Base-by-base conservation (phyloP, 371 early-diverging fungal species). In the Lichtheimia ornata region DNA sequence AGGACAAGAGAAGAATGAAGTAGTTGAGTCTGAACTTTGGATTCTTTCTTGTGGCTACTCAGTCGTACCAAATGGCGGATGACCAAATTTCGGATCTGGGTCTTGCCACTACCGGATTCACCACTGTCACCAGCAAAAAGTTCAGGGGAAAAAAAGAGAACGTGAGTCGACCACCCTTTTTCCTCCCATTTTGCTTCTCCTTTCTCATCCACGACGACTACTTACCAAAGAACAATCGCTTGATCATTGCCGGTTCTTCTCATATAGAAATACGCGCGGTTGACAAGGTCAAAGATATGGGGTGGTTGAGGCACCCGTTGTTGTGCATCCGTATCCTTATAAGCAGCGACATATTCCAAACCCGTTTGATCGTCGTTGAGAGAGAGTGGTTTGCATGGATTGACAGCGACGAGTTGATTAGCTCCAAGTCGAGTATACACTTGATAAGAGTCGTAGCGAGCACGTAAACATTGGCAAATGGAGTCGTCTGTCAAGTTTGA, bases 71-170 rank as follows among this genome's bases (percentile, higher is more conserved):
- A 79, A 64, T 88, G 84, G 44, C 88, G 83, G 56, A 87, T 68
- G 27, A 88, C 76, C 63, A 88, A 72, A 42, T 79, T 77, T 24
- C 81, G 76, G 41, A 84, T 77, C 65, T 90, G 90, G 5, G 91
- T 84, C 75, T 94, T 96, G 56, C 96, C 96, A 49, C 89, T 84
- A 40, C 90, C 94, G 12, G 90, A 81, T 63, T 92, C 91, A 28
- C 96, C 96, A 70, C 91, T 92, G 77, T 50, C 56, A 56, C 43
- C 22, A 45, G 4, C 28, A 35, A 35, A 35, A 11, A 35, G 22
- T 54, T 54, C 45, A 35, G n/a, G 44, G 47, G 44, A 40, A 53
- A 55, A 59, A 15, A 28, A n/a, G 25, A 30, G 14, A 27, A n/a
- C 17, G 53, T 14, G 35, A 53, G 22, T 53, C 74, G 49, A 76